A percentile compares a stretch with the other conserved stretches of the same genome.
These are phyloP conservation scores for Diaporthe sp. DNA, from an alignment of 2,329 filamentous ascomycete genomes.

Conservation along the genomic window DNA sequence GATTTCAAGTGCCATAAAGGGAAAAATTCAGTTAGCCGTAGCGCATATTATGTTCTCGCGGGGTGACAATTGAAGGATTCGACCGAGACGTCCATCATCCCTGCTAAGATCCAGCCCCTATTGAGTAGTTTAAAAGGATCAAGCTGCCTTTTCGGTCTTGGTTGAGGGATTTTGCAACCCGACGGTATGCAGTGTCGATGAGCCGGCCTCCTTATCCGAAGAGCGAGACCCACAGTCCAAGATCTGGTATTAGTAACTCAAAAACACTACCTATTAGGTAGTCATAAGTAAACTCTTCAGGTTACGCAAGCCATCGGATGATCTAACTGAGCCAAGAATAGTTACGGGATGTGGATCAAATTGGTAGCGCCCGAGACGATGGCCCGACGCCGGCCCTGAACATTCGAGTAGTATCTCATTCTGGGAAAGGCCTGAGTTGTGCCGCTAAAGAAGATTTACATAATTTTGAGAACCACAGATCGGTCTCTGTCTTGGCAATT, in stretches of 20 bases:
- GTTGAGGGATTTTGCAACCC: background rate
- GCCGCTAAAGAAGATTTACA: background rate
- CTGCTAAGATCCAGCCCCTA: background rate
- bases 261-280: background rate
- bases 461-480: background rate
- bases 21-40: background rate
- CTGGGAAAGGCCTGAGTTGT: background rate
- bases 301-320: slow-evolving; percentile 12
- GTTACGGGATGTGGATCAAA: background rate
- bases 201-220: background rate
- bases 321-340: background rate
- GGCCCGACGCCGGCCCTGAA: slow-evolving; percentile 8
- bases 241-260: background rate
- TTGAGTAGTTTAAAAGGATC: background rate
- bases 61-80: background rate
- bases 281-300: background rate
- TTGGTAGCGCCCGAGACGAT: background rate
- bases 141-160: background rate
- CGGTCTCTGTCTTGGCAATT: background rate
- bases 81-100: too few species aligned
- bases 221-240: background rate
- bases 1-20: background rate
- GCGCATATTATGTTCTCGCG: background rate
- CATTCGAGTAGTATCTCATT: background rate
- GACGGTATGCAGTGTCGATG: background rate